These are phyloP conservation scores for Alectoria sarmentosa DNA, from an alignment of 495 filamentous ascomycete species.

Conservation along the genomic window DNA sequence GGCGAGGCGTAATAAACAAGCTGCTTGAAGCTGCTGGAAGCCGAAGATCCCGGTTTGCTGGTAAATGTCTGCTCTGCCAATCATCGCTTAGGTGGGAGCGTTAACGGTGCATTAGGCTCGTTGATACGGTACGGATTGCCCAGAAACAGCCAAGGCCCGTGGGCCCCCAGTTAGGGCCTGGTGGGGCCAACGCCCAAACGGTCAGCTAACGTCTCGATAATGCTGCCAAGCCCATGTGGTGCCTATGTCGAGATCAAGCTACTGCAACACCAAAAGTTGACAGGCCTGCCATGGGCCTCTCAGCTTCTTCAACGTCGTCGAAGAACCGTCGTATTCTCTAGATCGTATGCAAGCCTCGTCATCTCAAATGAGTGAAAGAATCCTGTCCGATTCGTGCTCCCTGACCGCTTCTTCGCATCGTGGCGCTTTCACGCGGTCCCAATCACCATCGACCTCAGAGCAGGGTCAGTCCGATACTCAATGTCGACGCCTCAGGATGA, in stretches of 20 bases:
- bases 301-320: background rate
- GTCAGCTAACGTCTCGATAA: conserved; percentile 3
- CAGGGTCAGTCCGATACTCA: conserved; percentile 33
- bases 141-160: conserved; percentile 9
- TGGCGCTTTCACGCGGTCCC: conserved; percentile 7
- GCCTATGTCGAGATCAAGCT: background rate
- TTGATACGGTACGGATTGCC: background rate
- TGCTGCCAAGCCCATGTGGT: background rate
- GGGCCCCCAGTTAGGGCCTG: no score
- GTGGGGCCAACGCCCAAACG: conserved; percentile 2
- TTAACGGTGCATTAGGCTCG: background rate
- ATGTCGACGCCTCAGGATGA: conserved; percentile 34
- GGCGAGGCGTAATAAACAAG: no score
- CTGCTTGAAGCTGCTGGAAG: background rate
- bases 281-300: conserved; percentile 6
- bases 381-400: background rate
- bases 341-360: conserved; percentile 10
- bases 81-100: background rate
- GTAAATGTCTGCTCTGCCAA: conserved; percentile 3
- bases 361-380: conserved; percentile 13
- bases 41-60: background rate
- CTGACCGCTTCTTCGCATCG: conserved; percentile 9
- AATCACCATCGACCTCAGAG: background rate
- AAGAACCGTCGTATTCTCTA: background rate
- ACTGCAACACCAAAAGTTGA: background rate